These are phyloP conservation scores for Paraconiothyrium brasiliense DNA, from an alignment of 2,329 filamentous ascomycete species.

Conservation along the genomic window DNA sequence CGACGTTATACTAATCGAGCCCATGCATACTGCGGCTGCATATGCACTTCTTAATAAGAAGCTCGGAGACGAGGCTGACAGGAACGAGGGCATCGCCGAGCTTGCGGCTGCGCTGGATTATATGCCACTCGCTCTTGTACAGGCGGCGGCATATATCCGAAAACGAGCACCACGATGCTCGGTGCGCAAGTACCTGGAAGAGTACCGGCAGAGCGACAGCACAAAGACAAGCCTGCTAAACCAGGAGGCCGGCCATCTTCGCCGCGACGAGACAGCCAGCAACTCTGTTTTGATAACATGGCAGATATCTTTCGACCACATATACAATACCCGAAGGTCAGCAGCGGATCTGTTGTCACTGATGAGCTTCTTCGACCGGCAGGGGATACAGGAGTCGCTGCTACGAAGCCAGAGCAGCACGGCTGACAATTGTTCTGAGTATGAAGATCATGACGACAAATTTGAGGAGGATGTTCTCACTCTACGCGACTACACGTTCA, in stretches of 20 bases:
- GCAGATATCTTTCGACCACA: constrained; percentile 46
- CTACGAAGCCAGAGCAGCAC: constrained; percentile 26
- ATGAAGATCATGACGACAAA: background rate
- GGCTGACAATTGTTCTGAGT: too few species aligned
- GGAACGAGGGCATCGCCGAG: constrained; percentile 8
- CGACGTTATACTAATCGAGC: constrained; percentile 19
- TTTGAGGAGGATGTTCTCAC: background rate
- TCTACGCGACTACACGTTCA: background rate
- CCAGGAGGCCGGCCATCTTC: constrained; percentile 39
- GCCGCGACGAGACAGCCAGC: constrained; percentile 42
- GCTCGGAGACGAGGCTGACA: background rate
- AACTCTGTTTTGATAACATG: constrained; percentile 51
- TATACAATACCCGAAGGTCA: constrained; percentile 33
- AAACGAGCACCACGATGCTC: constrained; percentile 25
- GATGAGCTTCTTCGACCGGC: constrained; percentile 27
- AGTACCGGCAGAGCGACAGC: constrained; percentile 48
- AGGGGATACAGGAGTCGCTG: constrained; percentile 31
- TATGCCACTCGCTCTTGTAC: constrained; percentile 48
- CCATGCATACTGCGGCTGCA: constrained; percentile 23
- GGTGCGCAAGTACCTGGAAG: constrained; percentile 48
- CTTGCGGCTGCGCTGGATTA: constrained; percentile 35
- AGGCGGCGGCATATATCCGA: constrained; percentile 46
- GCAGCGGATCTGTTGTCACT: constrained; percentile 27
- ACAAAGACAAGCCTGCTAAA: constrained; percentile 31
- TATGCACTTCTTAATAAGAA: constrained; percentile 20